Evolutionary conservation across 768 basidiomycete genomes (phyloP).

Genomic region (Sarcomyxa edulis): DNA sequence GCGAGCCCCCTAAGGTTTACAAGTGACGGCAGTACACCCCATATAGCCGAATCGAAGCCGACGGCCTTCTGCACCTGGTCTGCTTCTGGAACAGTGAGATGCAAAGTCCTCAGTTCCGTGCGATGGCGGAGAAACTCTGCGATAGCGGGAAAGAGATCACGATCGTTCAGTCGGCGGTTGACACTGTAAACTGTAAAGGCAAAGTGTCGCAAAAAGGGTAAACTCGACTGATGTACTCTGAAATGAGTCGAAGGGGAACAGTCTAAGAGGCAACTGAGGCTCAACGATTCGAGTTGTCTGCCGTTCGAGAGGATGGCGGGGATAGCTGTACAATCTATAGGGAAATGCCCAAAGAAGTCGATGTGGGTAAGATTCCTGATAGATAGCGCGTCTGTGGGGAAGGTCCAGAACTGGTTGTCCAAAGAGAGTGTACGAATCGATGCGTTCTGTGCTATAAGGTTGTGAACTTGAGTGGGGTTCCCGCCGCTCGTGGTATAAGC

Average conservation of each 20-base stretch:
- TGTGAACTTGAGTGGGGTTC: slow-evolving; percentile 29
- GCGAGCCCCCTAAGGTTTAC: slow-evolving; percentile 44
- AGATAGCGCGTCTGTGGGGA: slow-evolving; percentile 47
- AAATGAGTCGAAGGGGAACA: slow-evolving; percentile 48
- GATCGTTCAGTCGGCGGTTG: slow-evolving; percentile 40
- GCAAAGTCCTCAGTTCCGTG: slow-evolving; percentile 44
- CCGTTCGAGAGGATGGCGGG: slow-evolving; percentile 57
- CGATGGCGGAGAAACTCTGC: slow-evolving; percentile 61
- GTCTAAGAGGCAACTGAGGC: slow-evolving; percentile 49
- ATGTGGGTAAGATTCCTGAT: slow-evolving; percentile 63
- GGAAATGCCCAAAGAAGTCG: slow-evolving; percentile 55
- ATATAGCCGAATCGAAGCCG: slow-evolving; percentile 65
- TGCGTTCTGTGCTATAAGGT: slow-evolving; percentile 47
- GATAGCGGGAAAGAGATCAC: slow-evolving; percentile 65
- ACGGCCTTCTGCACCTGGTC: slow-evolving; percentile 40
- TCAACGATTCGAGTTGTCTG: slow-evolving; percentile 57
- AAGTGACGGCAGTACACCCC: slow-evolving; percentile 65
- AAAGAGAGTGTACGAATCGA: slow-evolving; percentile 50
- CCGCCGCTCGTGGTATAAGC: slow-evolving; percentile 45
- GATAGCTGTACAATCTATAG: slow-evolving; percentile 43
- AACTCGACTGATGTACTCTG: slow-evolving; percentile 30
- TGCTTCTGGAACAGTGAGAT: slow-evolving; percentile 41
- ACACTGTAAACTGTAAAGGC: slow-evolving; percentile 44
- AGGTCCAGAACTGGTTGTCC: slow-evolving; percentile 50
- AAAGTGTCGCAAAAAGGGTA: slow-evolving; percentile 67